Evolutionary conservation across 1,284 basidiomycete species (phyloP).

Genomic region (Polyporus tsugae): DNA sequence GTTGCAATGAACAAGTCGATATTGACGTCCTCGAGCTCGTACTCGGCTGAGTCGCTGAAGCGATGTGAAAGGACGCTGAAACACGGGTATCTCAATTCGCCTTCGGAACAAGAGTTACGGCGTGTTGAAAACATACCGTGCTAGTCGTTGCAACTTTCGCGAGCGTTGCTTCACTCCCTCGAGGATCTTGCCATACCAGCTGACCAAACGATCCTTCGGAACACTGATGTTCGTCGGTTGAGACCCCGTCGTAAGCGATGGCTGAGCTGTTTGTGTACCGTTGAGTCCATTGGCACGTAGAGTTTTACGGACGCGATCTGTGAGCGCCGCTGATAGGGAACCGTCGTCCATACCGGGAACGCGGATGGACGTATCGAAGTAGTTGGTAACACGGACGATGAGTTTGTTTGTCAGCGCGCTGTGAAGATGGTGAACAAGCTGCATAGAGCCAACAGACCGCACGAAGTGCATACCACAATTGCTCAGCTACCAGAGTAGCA

Average conservation of each 20-base stretch:
- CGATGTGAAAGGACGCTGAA: constrained; percentile 82
- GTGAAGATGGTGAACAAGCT: constrained; percentile 19
- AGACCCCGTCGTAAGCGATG: constrained; percentile 36
- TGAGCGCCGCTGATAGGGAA: constrained; percentile 24
- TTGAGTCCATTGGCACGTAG: constrained; percentile 27
- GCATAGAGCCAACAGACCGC: constrained; percentile 5
- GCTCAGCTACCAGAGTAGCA: constrained; percentile 92
- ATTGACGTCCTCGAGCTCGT: constrained; percentile 83
- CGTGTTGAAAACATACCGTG: constrained; percentile 61
- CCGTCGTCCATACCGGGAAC: constrained; percentile 60
- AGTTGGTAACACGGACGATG: constrained; percentile 90
- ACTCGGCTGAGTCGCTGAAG: constrained; percentile 97
- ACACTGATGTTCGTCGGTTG: constrained; percentile 51
- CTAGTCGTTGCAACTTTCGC: constrained; percentile 93
- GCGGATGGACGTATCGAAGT: constrained; percentile 93
- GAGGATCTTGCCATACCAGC: constrained; percentile 94
- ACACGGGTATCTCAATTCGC: background rate
- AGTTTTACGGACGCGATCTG: constrained; percentile 30
- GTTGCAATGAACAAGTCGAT: constrained; percentile 84
- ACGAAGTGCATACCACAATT: constrained; percentile 74
- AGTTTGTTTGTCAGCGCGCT: constrained; percentile 90
- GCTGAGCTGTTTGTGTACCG: constrained; percentile 31
- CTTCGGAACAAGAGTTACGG: background rate
- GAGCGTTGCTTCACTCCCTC: constrained; percentile 94
- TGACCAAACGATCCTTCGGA: constrained; percentile 83